Conservation (phyloP, 495 filamentous ascomycete genomes). For the Penicillium maclennaniae region DNA sequence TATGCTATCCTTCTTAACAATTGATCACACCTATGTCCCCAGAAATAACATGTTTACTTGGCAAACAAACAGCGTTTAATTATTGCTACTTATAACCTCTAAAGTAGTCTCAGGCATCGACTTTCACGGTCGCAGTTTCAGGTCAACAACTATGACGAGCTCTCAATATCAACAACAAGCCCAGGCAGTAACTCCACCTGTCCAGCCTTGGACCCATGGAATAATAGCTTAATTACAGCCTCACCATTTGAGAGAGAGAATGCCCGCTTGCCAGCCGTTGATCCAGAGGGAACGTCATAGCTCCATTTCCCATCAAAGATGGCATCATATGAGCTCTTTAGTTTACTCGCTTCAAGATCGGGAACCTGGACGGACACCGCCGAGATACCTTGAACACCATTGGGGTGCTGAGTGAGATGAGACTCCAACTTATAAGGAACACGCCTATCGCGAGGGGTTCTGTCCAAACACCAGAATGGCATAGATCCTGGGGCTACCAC, state of each 20-base stretch:
- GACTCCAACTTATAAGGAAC: constrained; percentile 17
- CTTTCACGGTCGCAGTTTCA: not conserved
- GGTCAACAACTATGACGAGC: not conserved
- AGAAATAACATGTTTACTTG: too few relatives aligned
- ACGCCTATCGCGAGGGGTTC: constrained; percentile 14
- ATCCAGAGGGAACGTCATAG: constrained; percentile 15
- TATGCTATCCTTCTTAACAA: too few relatives aligned
- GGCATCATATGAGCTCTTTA: constrained; percentile 11
- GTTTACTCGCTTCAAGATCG: not conserved
- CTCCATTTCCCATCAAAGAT: constrained; percentile 10
- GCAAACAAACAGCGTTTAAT: too few relatives aligned
- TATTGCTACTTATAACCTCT: too few relatives aligned
- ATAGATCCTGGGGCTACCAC: constrained; percentile 4
- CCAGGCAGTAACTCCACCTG: constrained; percentile 15
- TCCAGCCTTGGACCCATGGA: constrained; percentile 9
- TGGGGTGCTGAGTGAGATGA: not conserved
- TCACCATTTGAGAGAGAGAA: constrained; percentile 9
- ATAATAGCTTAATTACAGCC: constrained; percentile 5
- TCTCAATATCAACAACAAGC: constrained; percentile 11
- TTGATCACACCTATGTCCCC: too few relatives aligned
- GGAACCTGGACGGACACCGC: constrained; percentile 10
- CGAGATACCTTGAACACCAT: not conserved
- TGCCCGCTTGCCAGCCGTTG: not conserved
- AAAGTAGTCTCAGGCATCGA: too few relatives aligned
- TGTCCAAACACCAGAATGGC: constrained; percentile 23